phyloP scores from a whole-genome alignment of 352 stramenopile genomes.

The Phytophthora constricta region DNA sequence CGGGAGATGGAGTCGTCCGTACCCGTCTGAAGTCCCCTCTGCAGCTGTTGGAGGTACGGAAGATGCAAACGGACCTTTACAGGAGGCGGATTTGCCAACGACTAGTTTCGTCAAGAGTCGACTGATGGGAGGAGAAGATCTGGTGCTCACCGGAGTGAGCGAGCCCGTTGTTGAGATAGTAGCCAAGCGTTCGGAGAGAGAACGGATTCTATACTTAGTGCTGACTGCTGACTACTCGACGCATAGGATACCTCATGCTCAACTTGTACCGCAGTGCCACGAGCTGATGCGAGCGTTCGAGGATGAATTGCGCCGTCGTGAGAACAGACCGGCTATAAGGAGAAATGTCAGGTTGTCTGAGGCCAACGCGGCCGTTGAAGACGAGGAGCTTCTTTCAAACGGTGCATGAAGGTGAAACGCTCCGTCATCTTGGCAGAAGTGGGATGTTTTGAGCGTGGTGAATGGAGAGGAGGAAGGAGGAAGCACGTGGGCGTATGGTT shows the following conservation, averaged over 20 bases:
- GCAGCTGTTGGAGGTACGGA: not conserved
- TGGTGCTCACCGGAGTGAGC: not conserved
- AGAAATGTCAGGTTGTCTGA: not conserved
- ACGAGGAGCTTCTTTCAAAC: not conserved
- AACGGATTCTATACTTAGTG: not conserved
- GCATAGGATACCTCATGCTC: not conserved
- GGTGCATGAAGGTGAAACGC: not conserved
- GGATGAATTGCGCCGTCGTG: not conserved
- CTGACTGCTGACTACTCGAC: not conserved
- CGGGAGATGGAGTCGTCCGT: not conserved
- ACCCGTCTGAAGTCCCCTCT: not conserved
- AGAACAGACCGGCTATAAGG: not conserved
- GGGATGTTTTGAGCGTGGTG: not conserved
- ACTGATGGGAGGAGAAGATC: not conserved
- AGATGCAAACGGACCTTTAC: not conserved
- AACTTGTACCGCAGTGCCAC: not conserved
- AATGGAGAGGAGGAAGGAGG: not conserved
- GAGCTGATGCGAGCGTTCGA: not conserved
- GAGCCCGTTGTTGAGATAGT: not conserved
- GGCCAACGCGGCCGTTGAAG: not conserved
- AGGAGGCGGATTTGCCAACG: not conserved
- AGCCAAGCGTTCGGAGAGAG: not conserved
- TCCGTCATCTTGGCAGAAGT: not conserved
- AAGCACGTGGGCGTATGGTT: too few species aligned
- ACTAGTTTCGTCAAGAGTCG: not conserved